Evolutionary conservation across 352 stramenopile species (phyloP), one percentile per base, ranked within the genome.

Genomic region (Elongisporangium prolatum): DNA sequence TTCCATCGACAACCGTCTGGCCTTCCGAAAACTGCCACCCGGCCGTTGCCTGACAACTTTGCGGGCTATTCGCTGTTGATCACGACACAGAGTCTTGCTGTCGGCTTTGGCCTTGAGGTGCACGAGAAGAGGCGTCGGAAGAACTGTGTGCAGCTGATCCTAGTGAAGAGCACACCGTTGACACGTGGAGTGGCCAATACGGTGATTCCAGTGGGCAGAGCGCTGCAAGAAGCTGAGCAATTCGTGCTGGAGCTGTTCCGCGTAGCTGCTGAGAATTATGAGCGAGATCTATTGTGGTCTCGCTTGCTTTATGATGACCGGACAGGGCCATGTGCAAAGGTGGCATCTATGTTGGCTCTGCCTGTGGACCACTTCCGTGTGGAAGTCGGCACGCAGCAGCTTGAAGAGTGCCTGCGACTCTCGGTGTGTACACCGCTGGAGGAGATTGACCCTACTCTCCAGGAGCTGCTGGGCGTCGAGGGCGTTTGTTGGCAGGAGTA

Each of bases 261-360:
- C n/a, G 78, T 88, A 13, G 85, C 86, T 16, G 72, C 71, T 10
- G 74, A 88, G 55, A 84, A 96, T 68, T 96, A 96, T 51, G 81
- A 93, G 53, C 84, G 86, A 37, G 86, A 96, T 56, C 58, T 96
- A 52, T 61, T 96, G 28, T 96, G 86, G 86, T 89, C 86, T 59
- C 83, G 83, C 4, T 59, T 96, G 58, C 65, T 96, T 5, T 89
- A 88, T 61, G 79, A 86, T 22, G 80, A 90, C 52, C 71, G 60
- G 6, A 77, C 74, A 1, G 76, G 77, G 8, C 67, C 80, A 0
- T 74, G 69, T 2, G 68, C 69, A 1, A 72, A 88, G 17, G 72
- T 94, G 13, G 82, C 80, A 25, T 60, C 71, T 18, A 77, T 69
- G 21, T 48, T 92, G 18, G 71, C 65, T n/a, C 60, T 92, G 25